Conservation (phyloP, 352 stramenopile genomes). For the Pilasporangium apinafurcum region DNA sequence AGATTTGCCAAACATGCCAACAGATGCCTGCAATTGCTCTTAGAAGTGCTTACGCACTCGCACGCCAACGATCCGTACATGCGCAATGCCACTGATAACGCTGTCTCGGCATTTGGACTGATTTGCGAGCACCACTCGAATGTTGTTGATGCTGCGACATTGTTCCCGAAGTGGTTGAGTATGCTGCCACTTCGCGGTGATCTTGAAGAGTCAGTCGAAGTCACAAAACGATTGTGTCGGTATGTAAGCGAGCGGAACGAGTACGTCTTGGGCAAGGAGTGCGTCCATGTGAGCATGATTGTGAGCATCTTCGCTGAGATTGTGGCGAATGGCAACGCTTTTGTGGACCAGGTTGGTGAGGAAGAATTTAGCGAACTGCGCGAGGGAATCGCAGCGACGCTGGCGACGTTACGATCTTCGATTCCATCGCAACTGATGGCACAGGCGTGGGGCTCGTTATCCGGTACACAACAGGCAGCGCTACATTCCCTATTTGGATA, state of each 20-base stretch:
- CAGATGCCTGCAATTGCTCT: slow-evolving; percentile 45
- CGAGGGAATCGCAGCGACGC: slow-evolving; percentile 31
- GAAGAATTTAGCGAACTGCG: slow-evolving; percentile 32
- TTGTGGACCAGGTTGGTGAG: slow-evolving; percentile 34
- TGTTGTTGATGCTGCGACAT: slow-evolving; percentile 29
- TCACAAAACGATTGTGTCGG: slow-evolving; percentile 57
- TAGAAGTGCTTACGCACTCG: slow-evolving; percentile 46
- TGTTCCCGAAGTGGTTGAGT: slow-evolving; percentile 69
- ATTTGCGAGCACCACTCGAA: slow-evolving; percentile 59
- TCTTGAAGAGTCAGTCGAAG: slow-evolving; percentile 64
- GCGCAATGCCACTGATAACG: slow-evolving; percentile 78
- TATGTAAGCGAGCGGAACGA: slow-evolving; percentile 55
- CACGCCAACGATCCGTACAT: slow-evolving; percentile 39
- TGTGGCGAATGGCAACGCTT: slow-evolving; percentile 29
- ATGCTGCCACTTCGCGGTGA: slow-evolving; percentile 71
- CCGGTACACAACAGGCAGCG: slow-evolving; percentile 39
- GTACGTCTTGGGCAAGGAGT: slow-evolving; percentile 46
- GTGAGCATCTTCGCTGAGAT: slow-evolving; percentile 58
- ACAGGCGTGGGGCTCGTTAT: slow-evolving; percentile 48
- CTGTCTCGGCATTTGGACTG: slow-evolving; percentile 63
- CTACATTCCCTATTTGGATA: slow-evolving; percentile 63
- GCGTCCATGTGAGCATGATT: slow-evolving; percentile 39
- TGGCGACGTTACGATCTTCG: slow-evolving; percentile 35
- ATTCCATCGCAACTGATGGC: slow-evolving; percentile 54
- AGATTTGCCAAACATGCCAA: slow-evolving; percentile 46